Percentiles rank a stretch among this genome's conserved stretches.
Conservation (phyloP, 352 stramenopile genomes). For the Phytophthora niederhauseri region DNA sequence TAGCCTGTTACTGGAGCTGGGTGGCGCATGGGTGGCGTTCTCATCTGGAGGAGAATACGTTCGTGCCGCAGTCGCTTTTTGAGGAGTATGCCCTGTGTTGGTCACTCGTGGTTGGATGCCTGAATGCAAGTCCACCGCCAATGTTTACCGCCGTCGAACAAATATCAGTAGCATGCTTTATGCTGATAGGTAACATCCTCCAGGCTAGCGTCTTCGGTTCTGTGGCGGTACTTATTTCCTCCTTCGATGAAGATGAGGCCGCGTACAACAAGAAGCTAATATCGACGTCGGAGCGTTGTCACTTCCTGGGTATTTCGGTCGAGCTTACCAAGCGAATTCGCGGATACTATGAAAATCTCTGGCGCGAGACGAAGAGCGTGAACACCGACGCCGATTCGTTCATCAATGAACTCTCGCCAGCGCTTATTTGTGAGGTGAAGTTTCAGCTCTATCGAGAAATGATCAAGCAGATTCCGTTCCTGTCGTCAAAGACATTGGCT, state of each 20-base stretch:
- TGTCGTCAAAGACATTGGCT: slow-evolving; percentile 68
- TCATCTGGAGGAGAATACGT: slow-evolving; percentile 41
- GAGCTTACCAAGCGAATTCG: slow-evolving; percentile 57
- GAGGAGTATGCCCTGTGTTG: slow-evolving; percentile 57
- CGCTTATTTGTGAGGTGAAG: slow-evolving; percentile 78
- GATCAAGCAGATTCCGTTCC: slow-evolving; percentile 81
- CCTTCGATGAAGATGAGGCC: slow-evolving; percentile 69
- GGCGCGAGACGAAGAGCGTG: slow-evolving; percentile 70
- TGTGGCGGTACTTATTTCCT: slow-evolving; percentile 66
- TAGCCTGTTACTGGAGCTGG: slow-evolving; percentile 74
- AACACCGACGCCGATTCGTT: slow-evolving; percentile 70
- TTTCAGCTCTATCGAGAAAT: slow-evolving; percentile 82
- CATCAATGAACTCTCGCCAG: slow-evolving; percentile 75
- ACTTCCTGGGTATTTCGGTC: slow-evolving; percentile 67
- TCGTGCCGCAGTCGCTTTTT: slow-evolving; percentile 28
- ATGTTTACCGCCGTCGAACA: slow-evolving; percentile 61
- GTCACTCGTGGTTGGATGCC: slow-evolving; percentile 60
- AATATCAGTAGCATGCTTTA: slow-evolving; percentile 69
- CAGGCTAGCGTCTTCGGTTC: slow-evolving; percentile 77
- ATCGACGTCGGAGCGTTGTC: slow-evolving; percentile 63
- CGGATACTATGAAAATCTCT: slow-evolving; percentile 74
- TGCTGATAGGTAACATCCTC: slow-evolving; percentile 71
- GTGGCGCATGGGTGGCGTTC: slow-evolving; percentile 51
- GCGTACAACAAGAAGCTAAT: slow-evolving; percentile 80
- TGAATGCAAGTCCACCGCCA: slow-evolving; percentile 64